Base-by-base conservation (phyloP, 2,329 filamentous ascomycete species). In the Tolypocladium capitatum region DNA sequence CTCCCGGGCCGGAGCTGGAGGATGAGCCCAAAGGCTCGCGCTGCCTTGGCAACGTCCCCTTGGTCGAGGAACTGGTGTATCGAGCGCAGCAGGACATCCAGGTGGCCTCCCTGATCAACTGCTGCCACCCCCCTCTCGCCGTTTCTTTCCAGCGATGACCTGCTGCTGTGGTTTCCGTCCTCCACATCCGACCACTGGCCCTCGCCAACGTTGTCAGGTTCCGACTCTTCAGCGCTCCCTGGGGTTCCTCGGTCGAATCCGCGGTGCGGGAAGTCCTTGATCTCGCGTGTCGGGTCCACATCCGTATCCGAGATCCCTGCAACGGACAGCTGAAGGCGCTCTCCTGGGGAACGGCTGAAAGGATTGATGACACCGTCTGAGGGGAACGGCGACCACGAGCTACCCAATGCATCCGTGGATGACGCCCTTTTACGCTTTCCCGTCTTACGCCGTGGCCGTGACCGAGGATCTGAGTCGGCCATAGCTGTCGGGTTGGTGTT, bases 11-110 rank as follows among this genome's bases (percentile, higher is more conserved):
- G 58, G 43, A 79, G 74, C 44, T 83, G 76, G 43, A 89, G 62
- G 31, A 95, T 72, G 53, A 94, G 67, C 1, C 80, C 83, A 73
- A 87, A 91, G 0, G 86, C 84, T 50, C 85, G 74, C 45, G 78
- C 78, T 0, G 90, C 89, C 36, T 84, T 81, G 2, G 71, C 54
- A 50, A 88, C 82, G 57, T 94, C 84, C 31, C 80, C 78, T 51
- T 79, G 71, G 28, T 83, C 73, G 36, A 96, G 72, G 57, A 83
- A 86, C 33, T 77, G 77, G 62, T 92, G 83, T 55, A 92, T 67
- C 18, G 90, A 70, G 4, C 81, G 73, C 1, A 80, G 80, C 48
- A 95, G 66, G 11, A 82, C 76, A 48, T 76, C 72, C 5, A 91
- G 64, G 64, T 90, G 83, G 18, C 68, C 54, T 21, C 53, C 55